Base-by-base conservation (phyloP, 1,139 yeast genomes). In the Nematodospora anomalae region DNA sequence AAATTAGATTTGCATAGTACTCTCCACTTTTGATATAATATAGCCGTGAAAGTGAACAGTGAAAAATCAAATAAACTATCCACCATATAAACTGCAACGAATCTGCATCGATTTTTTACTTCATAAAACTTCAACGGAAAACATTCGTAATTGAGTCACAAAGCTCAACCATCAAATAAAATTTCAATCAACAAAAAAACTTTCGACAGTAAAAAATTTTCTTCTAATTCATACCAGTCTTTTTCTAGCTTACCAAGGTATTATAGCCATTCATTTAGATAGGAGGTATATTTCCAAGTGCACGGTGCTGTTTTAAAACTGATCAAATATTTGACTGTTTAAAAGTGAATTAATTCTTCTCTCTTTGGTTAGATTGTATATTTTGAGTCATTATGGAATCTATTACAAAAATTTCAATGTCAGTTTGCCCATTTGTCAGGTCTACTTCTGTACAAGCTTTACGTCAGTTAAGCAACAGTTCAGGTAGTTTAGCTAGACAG, bases 361-460 rank as follows among this genome's bases (percentile, higher is more conserved):
- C 21, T 6, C 6, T 18, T 18, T 18, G 21, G 21, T 18, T 12
- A n/a, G n/a, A n/a, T n/a, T n/a, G n/a, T 30, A 10, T 30, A 18
- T 26, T 33, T 32, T 27, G 27, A 9, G 21, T 29, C 34, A 26
- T 8, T 29, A 89, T 89, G 97, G 97, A 89, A 59, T 66, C 88
- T 15, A 63, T 87, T 40, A 80, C 90, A 31, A 82, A 83, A 51
- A 84, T 83, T 48, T 86, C 96, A 20, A 74, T 83, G 70, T 76
- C 72, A 50, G 79, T 84, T 40, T 90, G 97, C 58, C 97, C 97
- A 16, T 90, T 87, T 60, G 80, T 90, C 55, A 80, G 80, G 59
- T 74, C 87, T 21, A 71, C 84, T 23, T 73, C 90, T 8, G 66
- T 81, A 23, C 71, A 76, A 41, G 75, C 86, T 27, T 66, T 82